Evolutionary conservation across 129 eudicot genomes (phyloP).

Genomic region (Flaveria robusta): DNA sequence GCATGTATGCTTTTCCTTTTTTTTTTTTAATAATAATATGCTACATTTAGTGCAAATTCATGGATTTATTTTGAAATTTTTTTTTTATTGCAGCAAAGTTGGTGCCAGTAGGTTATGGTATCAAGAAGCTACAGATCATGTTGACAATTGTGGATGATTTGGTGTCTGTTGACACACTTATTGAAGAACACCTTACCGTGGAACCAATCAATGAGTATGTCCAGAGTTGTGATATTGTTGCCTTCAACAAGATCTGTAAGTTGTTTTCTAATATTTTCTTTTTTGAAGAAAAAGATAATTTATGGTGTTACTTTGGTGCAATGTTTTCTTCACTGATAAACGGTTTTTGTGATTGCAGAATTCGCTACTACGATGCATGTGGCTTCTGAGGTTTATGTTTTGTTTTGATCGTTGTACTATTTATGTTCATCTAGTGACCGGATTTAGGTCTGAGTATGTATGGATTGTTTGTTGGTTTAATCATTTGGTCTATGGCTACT

Average conservation of each 20-base stretch:
- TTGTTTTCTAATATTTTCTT: not conserved
- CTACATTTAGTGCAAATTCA: not conserved
- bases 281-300: too few species aligned
- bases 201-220: conserved; percentile 80
- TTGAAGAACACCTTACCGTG: conserved; percentile 66
- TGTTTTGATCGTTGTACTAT: not conserved
- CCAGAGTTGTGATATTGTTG: conserved; percentile 95
- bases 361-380: not conserved
- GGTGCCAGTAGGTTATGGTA: conserved; percentile 88
- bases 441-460: not conserved
- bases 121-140: conserved; percentile 94
- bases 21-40: not conserved
- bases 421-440: not conserved
- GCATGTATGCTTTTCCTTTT: conserved; percentile 58
- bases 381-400: not conserved
- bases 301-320: not conserved
- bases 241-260: conserved; percentile 92
- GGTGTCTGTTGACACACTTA: conserved; percentile 78
- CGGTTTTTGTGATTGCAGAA: not conserved
- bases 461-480: not conserved
- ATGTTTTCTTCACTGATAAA: not conserved
- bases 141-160: conserved; percentile 89
- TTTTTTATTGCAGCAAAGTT: conserved; percentile 62
- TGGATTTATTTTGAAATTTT: not conserved
- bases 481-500: too few species aligned